Base-by-base conservation (phyloP, 2,329 filamentous ascomycete genomes). In the Nectriaceae sp. region DNA sequence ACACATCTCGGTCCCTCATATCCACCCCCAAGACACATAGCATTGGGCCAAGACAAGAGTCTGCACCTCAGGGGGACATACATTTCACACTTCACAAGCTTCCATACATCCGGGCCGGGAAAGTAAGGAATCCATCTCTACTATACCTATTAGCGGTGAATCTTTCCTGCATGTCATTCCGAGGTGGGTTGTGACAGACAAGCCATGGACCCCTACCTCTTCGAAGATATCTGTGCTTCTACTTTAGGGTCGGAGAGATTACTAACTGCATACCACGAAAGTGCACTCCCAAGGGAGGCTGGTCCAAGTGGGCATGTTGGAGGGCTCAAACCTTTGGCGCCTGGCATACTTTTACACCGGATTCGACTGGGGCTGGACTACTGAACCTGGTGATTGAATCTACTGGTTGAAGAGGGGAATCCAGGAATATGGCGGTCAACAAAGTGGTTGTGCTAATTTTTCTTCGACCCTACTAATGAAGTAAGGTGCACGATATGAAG, bases 81-180 rank as follows among this genome's bases (percentile, higher is more conserved):
- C 15, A 31, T 15, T 8, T 8, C 26, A 15, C 26, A 15, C 15
- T 31, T 31, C 39, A 47, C 40, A 8, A 29, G 26, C 46, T 44
- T 48, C 46, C 46, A 48, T 38, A 40, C 41, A 35, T 24, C 46
- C 36, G 41, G 41, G 22, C 20, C 20, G 36, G 16, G 11, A 21
- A 31, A 31, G 26, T 15, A 31, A 8, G n/a, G n/a, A n/a, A n/a
- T n/a, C n/a, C n/a, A n/a, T n/a, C n/a, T n/a, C n/a, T n/a, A n/a
- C n/a, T 16, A 20, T 15, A 22, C 19, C 18, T 15, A n/a, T 36
- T 36, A 16, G n/a, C 33, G 33, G 33, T 16, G 16, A 33, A 29
- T 21, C 11, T 26, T 19, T 46, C 33, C 47, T 50, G 43, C 42
- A 31, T 46, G 40, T 39, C 26, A 46, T 43, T 10, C 43, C 33